These are phyloP conservation scores for Haplosporangium sp. DNA, from an alignment of 371 early-diverging fungal genomes.

Conservation along the genomic window DNA sequence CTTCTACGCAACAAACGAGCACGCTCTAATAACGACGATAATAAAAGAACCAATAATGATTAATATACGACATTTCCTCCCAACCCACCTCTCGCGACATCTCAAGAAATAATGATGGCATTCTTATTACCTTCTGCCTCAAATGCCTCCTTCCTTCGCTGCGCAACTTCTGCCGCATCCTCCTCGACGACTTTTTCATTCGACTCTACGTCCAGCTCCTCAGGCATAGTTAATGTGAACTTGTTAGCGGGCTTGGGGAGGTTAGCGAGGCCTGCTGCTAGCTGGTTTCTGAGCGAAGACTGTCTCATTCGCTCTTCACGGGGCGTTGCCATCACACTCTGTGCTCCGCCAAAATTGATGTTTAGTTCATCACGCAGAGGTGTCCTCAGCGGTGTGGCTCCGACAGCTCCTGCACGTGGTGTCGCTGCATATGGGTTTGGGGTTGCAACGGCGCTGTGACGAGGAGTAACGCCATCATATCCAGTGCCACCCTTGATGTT, in stretches of 20 bases:
- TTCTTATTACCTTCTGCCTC: slow-evolving; percentile 54
- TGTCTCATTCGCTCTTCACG: slow-evolving; percentile 65
- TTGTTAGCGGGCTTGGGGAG: slow-evolving; percentile 96
- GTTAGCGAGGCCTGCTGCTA: slow-evolving; percentile 65
- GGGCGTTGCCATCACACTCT: slow-evolving; percentile 59
- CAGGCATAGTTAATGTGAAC: slow-evolving; percentile 92
- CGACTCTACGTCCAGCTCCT: slow-evolving; percentile 62
- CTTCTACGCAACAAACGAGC: slow-evolving; percentile 72
- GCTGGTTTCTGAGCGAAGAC: slow-evolving; percentile 61
- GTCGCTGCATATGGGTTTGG: slow-evolving; percentile 83
- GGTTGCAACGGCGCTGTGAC: slow-evolving; percentile 69
- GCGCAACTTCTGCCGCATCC: slow-evolving; percentile 79
- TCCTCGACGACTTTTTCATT: slow-evolving; percentile 53
- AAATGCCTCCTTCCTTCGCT: slow-evolving; percentile 60
- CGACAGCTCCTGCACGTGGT: slow-evolving; percentile 44
- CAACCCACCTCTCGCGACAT: background rate
- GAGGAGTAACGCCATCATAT: slow-evolving; percentile 79
- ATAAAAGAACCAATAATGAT: background rate
- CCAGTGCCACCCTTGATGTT: slow-evolving; percentile 65
- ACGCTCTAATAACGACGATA: slow-evolving; percentile 47
- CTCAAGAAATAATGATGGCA: too few species aligned
- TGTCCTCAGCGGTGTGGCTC: slow-evolving; percentile 61
- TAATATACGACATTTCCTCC: background rate
- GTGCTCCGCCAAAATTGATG: slow-evolving; percentile 51
- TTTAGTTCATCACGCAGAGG: slow-evolving; percentile 69